Base-by-base conservation (phyloP, 768 basidiomycete species). In the Rhodotorula diobovata region DNA sequence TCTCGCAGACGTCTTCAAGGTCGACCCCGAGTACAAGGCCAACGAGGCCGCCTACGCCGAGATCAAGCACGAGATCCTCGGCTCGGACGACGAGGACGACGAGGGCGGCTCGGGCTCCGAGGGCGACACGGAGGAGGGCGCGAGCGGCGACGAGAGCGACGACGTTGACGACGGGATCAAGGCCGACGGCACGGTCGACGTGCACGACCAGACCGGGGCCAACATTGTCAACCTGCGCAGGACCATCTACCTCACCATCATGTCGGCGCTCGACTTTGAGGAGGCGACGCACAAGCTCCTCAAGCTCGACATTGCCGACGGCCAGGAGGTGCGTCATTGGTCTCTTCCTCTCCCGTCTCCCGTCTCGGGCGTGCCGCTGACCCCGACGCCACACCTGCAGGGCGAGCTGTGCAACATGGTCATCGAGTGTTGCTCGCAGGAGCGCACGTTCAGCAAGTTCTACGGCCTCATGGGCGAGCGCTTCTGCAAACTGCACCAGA, bases 371-470 rank as follows among this genome's bases (percentile, higher is more conserved):
- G 5, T 35, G 11, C 2, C 18, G 15, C 56, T 62, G 34, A 57
- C 14, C 28, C 23, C 5, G 1, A 7, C 48, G 30, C 1, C 11
- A 15, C 30, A 16, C 60, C n/a, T 46, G 6, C 77, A 96, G 92
- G 90, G 92, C 76, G 95, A 97, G 80, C 82, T 99, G 68, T 87
- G 91, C 80, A 97, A 98, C 84, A 99, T 99, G 96, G 86, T 99
- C 72, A 90, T 99, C 81, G 95, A 98, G 78, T 99, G 96, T 89
- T 98, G 96, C 80, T 98, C 96, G 4, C 96, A 99, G 83, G 96
- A 98, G 80, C 90, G 96, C 23, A 93, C 95, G 1, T 99, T 97
- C 81, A 92, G 91, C 4, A 90, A 85, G n/a, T 98, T 96, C 84
- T 99, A 94, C 78, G 96, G 96, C 21, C 87, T 98, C 32, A 85